Base-by-base conservation (phyloP, 2,329 filamentous ascomycete species). In the Penicillium sp. region DNA sequence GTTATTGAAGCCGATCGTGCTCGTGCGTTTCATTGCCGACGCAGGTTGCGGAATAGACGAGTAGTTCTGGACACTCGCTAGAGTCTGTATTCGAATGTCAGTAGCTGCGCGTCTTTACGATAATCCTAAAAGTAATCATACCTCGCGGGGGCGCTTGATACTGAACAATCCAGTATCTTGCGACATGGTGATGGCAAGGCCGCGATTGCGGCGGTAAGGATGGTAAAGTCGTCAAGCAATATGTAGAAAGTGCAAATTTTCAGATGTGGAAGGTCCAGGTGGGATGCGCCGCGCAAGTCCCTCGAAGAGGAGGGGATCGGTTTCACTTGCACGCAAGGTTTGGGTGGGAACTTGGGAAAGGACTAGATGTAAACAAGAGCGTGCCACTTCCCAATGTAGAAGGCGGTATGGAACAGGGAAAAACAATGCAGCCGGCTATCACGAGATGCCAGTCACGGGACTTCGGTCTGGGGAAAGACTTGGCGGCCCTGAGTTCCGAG, bases 11-110 rank as follows among this genome's bases (percentile, higher is more conserved):
- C 85, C 85, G 63, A 85, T 85, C 12, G 90, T 92, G 67, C 86
- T 94, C 28, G 89, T 88, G 71, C 94, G 89, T 79, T 99, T 99
- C 82, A 99, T 87, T 38, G 91, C 90, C 38, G 93, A 97, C 26
- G 89, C 83, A 8, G 94, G 93, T 75, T 95, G 90, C 18, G 94
- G 94, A 58, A 99, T 89, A 21, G 85, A 84, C 18, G 89, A 88
- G 72, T 91, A 93, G 71, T 86, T 85, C 70, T 85, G 93, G 67
- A 96, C 85, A 61, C 86, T 86, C 60, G 88, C 92, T 54, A 97
- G 84, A 49, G 94, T 96, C 90, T 74, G 51, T 10, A 52, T 44
- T 33, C 47, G 45, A 49, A 42, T 51, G 34, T 63, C 49, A 49
- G 61, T 65, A 52, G 65, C 59, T 43, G 29, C 8, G 13, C 28